Percentiles rank a stretch among this genome's conserved stretches.
phyloP scores from a whole-genome alignment of 75 land plant species.

The Adiantum capillusveneris region DNA sequence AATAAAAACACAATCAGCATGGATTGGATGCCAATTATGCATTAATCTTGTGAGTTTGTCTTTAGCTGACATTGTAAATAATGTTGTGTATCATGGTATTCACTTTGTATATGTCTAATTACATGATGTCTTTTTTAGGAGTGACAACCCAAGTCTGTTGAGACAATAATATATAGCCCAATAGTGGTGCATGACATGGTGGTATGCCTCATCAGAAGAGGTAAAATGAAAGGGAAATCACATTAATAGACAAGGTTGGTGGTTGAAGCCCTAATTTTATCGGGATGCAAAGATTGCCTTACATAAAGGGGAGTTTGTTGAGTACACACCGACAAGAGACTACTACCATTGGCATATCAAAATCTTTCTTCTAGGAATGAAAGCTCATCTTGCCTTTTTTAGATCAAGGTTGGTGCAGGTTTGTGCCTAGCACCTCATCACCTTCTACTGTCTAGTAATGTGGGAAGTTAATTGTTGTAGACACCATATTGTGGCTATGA shows the following conservation, averaged over 20 bases:
- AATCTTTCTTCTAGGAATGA: constrained; percentile 93
- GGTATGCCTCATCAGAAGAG: constrained; percentile 82
- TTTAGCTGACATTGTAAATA: too few species aligned
- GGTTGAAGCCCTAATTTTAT: constrained; percentile 98
- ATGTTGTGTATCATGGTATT: too few species aligned
- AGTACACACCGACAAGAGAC: constrained; percentile 88
- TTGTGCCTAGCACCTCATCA: too few species aligned
- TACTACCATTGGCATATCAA: constrained; percentile 94
- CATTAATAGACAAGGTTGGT: constrained; percentile 80
- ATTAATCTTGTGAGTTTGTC: too few species aligned
- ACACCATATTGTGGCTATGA: too few species aligned
- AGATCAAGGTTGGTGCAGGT: constrained; percentile 95
- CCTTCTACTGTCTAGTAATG: too few species aligned
- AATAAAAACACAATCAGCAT: too few species aligned
- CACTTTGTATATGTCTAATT: too few species aligned
- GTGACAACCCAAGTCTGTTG: constrained; percentile 98
- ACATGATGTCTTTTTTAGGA: too few species aligned
- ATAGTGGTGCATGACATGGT: constrained; percentile 84
- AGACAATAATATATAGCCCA: constrained; percentile 72
- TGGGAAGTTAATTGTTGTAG: too few species aligned
- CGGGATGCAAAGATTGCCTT: constrained; percentile 90
- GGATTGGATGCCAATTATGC: too few species aligned
- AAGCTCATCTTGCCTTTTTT: constrained; percentile 94
- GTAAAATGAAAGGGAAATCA: constrained; percentile 84
- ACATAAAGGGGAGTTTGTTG: constrained; percentile 82